phyloP scores from a whole-genome alignment of 2,329 filamentous ascomycete genomes.

The Cordyceps farinosa region DNA sequence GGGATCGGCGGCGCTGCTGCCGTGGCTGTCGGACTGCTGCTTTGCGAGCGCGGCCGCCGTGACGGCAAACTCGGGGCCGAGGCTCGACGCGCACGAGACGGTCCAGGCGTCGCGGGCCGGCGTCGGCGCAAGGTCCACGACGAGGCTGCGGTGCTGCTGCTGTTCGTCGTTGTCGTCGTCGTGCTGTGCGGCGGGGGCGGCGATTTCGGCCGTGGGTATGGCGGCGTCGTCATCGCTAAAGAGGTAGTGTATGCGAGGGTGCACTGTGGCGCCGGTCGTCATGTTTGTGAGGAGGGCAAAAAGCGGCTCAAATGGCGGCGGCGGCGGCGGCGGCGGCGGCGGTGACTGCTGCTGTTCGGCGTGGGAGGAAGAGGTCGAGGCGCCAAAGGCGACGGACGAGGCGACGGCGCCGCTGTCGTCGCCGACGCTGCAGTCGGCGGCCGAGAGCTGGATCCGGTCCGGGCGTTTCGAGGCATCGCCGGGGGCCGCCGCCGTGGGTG shows the following conservation, averaged over 20 bases:
- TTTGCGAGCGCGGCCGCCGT: constrained; percentile 42
- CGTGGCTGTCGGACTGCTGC: constrained; percentile 37
- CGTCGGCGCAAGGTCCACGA: constrained; percentile 52
- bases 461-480: not conserved
- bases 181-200: constrained; percentile 37
- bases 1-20: constrained; percentile 40
- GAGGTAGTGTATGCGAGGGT: constrained; percentile 86
- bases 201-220: constrained; percentile 60
- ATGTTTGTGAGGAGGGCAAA: constrained; percentile 81
- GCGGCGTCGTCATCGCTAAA: constrained; percentile 90
- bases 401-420: constrained; percentile 3
- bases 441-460: not conserved
- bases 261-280: constrained; percentile 68
- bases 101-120: constrained; percentile 41
- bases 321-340: constrained; percentile 1
- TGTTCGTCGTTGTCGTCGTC: constrained; percentile 33
- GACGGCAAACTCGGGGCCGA: constrained; percentile 70
- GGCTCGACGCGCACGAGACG: constrained; percentile 66
- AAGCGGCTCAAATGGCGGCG: constrained; percentile 66
- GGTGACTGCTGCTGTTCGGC: not conserved
- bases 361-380: not conserved
- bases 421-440: constrained; percentile 11
- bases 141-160: constrained; percentile 42
- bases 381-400: not conserved
- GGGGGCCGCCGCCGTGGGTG: not conserved